Evolutionary conservation across 441 rosid genomes (phyloP).

Genomic region (Gossypium gossypioides): DNA sequence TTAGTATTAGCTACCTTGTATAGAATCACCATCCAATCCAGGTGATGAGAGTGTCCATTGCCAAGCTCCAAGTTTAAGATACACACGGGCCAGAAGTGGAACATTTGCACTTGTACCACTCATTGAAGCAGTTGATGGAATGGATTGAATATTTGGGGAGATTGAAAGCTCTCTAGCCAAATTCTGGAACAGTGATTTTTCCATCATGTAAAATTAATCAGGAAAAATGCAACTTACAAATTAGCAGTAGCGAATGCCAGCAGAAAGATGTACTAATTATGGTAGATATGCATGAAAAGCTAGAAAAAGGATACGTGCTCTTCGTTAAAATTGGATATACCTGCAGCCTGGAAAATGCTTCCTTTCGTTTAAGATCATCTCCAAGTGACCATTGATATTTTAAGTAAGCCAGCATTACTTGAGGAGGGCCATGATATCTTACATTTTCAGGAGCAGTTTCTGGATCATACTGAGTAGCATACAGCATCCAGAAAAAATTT

Average conservation of each 20-base stretch:
- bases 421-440: constrained; percentile 85
- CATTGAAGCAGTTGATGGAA: constrained; percentile 37
- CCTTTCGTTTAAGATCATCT: constrained; percentile 91
- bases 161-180: constrained; percentile 74
- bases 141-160: constrained; percentile 47
- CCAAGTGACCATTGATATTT: constrained; percentile 99
- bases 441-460: constrained; percentile 69
- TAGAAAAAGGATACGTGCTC: background rate
- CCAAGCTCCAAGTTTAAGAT: constrained; percentile 86
- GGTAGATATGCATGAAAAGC: background rate
- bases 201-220: constrained; percentile 12
- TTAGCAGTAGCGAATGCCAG: background rate
- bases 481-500: constrained; percentile 1
- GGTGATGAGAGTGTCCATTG: constrained; percentile 76
- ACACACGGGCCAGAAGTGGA: constrained; percentile 84
- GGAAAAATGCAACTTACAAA: background rate
- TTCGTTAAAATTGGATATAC: constrained; percentile 29
- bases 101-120: constrained; percentile 43
- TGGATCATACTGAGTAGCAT: constrained; percentile 78
- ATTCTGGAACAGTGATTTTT: constrained; percentile 33
- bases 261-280: background rate
- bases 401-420: constrained; percentile 93
- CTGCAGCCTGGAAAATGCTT: constrained; percentile 83
- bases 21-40: constrained; percentile 81
- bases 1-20: constrained; percentile 51